Conservation (phyloP, 148 eudicot genomes). For the Rhododendron williamsianum region DNA sequence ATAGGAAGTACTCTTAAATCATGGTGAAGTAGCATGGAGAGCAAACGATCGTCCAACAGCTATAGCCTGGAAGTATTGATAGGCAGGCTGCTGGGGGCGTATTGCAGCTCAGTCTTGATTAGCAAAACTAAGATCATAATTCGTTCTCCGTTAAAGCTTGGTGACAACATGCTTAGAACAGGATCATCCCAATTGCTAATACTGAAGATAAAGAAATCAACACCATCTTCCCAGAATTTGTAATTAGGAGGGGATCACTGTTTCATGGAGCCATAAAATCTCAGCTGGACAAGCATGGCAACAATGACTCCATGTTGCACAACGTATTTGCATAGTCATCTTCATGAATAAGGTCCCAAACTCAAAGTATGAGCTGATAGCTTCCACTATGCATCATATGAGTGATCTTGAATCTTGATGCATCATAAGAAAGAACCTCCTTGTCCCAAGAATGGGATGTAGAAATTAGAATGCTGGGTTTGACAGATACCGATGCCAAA, state of each 20-base stretch:
- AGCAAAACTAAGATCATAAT: neutral
- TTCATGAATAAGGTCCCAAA: neutral
- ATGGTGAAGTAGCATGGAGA: neutral
- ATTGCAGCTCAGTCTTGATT: neutral
- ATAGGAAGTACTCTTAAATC: neutral
- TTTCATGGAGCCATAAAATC: neutral
- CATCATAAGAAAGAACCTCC: neutral
- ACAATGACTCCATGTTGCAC: neutral
- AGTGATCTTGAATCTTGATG: neutral
- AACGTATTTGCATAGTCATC: neutral
- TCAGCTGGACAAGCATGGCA: neutral
- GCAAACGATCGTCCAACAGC: neutral
- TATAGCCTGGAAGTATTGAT: neutral
- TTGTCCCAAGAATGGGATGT: neutral
- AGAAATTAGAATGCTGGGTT: neutral
- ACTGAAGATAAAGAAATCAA: neutral
- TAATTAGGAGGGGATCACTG: neutral
- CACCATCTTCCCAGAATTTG: neutral
- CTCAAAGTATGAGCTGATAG: neutral
- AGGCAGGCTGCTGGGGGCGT: neutral
- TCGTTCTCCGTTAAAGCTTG: neutral
- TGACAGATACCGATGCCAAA: neutral
- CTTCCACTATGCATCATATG: neutral
- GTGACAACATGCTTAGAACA: neutral
- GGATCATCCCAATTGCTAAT: neutral